Evolutionary conservation across 176 grass and related monocot species (phyloP).

Genomic region (Bromus sterilis): DNA sequence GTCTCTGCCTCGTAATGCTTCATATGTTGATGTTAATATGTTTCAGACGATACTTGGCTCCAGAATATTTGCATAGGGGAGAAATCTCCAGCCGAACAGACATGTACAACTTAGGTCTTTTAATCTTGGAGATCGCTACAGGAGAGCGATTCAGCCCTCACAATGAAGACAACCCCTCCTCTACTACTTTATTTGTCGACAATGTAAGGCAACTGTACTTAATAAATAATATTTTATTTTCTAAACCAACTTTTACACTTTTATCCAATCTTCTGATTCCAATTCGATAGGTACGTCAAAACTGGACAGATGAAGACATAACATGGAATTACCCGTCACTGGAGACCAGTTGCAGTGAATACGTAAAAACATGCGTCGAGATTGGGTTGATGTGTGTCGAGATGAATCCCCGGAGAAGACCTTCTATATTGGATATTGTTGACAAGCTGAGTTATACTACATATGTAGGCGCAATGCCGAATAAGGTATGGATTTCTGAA

Average conservation of each 20-base stretch:
- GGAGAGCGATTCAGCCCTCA: neutral
- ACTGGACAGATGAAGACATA: neutral
- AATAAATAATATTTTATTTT: neutral
- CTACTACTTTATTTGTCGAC: neutral
- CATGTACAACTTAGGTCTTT: neutral
- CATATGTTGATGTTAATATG: neutral
- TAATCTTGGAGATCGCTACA: neutral
- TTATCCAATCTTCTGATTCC: neutral
- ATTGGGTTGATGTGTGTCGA: neutral
- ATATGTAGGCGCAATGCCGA: neutral
- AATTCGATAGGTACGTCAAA: neutral
- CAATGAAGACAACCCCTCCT: neutral
- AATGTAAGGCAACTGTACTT: neutral
- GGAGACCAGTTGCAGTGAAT: neutral
- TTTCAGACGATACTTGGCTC: neutral
- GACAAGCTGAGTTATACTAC: neutral
- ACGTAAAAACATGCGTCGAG: neutral
- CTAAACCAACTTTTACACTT: neutral
- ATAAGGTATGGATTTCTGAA: neutral
- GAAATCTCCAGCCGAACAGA: neutral
- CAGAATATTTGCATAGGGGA: neutral
- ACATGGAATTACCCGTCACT: neutral
- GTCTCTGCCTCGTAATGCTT: neutral
- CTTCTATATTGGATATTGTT: neutral
- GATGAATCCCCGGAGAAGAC: neutral